Conservation (phyloP, 192 early-diverging fungal species). For the Rhizoclosmatium sp. region DNA sequence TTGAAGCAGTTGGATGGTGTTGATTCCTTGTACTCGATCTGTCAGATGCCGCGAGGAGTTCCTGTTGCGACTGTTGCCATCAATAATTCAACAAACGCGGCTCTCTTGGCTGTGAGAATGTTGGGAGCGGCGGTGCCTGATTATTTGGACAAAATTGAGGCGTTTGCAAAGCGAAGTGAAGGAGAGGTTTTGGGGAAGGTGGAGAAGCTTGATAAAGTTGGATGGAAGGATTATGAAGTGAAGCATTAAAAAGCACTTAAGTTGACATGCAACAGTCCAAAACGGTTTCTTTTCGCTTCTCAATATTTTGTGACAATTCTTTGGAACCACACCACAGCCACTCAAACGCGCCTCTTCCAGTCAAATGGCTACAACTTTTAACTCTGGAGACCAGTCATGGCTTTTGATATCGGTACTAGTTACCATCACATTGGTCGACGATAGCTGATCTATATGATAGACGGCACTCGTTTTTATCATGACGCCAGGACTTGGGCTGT, state of each 20-base stretch:
- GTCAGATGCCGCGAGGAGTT: constrained; percentile 99
- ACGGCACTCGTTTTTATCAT: no score
- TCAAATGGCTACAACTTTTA: no score
- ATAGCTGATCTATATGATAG: no score
- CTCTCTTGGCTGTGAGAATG: constrained; percentile 90
- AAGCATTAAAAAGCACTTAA: constrained; percentile 8
- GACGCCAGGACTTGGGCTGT: no score
- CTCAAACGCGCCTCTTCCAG: no score
- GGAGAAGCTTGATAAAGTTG: constrained; percentile 76
- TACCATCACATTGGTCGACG: no score
- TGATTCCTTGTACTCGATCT: constrained; percentile 97
- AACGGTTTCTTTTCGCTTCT: no score
- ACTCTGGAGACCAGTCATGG: no score
- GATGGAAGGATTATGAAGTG: constrained; percentile 80
- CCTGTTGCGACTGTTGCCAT: constrained; percentile 99
- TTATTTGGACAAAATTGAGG: constrained; percentile 78
- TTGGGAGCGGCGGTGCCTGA: constrained; percentile 81
- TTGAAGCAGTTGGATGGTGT: constrained; percentile 92
- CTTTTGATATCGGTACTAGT: no score
- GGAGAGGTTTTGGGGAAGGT: constrained; percentile 88
- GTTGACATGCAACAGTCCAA: no score
- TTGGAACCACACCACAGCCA: no score
- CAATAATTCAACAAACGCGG: constrained; percentile 97
- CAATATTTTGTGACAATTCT: no score
- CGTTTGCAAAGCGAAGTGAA: constrained; percentile 85